Base-by-base conservation (phyloP, 1,284 basidiomycete species). In the Irpex sp. region DNA sequence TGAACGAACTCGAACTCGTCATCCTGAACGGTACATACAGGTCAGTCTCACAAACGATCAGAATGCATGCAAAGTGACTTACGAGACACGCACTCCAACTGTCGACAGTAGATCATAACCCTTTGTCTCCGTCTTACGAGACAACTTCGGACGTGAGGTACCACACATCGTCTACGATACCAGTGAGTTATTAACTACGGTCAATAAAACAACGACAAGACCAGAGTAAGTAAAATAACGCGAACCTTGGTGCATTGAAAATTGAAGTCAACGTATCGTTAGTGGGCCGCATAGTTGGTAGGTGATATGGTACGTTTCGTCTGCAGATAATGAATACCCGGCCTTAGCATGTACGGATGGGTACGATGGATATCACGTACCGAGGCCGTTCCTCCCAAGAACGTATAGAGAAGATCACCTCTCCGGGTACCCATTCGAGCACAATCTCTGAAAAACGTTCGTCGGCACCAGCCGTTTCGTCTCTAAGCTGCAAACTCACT, bases 71-170 rank as follows among this genome's bases (percentile, higher is more conserved):
- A 59, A 13, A 34, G 73, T 64, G 66, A 36, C 37, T 97, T 0
- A 97, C 85, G 61, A 96, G 93, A 5, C 96, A 95, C 19, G 94
- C 85, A 57, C 93, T 95, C 94, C 94, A 98, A 67, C 92, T 94
- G 73, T 98, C 95, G 57, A 97, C 96, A 15, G 89, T 78, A 63
- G 89, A 85, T 70, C 89, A 84, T 72, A 97, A 97, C 1, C 94
- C 93, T 55, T 84, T 79, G n/a, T 82, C 73, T 52, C 82, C 78
- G 4, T 81, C 74, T 68, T 92, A 89, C 71, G 84, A 82, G n/a
- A 97, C 90, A 36, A 98, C 93, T 73, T 96, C 93, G 0, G 92
- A 93, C 0, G 92, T 93, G 4, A 95, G 84, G 71, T 95, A 95
- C 93, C 93, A 70, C 92, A 94, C 87, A 92, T 91, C 0, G 93